Evolutionary conservation across 805 yeast species (phyloP).

Genomic region (Ogataea pilisensis): DNA sequence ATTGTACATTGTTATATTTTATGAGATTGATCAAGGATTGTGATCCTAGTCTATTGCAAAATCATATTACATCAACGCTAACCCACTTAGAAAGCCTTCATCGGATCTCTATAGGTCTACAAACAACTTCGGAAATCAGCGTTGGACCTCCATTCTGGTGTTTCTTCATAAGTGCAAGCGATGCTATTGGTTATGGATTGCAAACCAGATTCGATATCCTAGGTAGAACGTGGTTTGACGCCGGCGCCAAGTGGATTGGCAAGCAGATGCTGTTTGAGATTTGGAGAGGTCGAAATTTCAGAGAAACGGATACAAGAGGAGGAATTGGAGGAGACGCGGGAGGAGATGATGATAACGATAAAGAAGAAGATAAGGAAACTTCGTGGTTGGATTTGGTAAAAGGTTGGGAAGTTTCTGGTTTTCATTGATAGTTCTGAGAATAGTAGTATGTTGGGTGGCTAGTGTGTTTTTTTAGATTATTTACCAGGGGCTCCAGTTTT

Average conservation of each 20-base stretch:
- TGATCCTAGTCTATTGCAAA: constrained; percentile 33
- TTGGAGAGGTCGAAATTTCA: constrained; percentile 40
- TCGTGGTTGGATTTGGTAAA: constrained; percentile 53
- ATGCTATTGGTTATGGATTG: constrained; percentile 29
- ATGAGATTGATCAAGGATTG: constrained; percentile 42
- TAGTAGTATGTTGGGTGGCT: too few species aligned
- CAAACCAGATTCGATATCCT: constrained; percentile 33
- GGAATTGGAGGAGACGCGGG: background rate
- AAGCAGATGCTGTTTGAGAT: constrained; percentile 51
- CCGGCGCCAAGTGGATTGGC: constrained; percentile 48
- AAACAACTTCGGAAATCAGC: constrained; percentile 18
- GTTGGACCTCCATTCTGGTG: constrained; percentile 47
- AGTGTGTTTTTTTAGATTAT: too few species aligned
- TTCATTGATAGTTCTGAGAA: constrained; percentile 13
- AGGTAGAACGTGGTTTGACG: constrained; percentile 31
- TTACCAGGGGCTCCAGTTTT: too few species aligned
- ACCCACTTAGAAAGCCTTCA: constrained; percentile 32
- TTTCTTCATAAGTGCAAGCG: constrained; percentile 41
- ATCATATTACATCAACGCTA: constrained; percentile 33
- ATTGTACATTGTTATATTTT: constrained; percentile 40
- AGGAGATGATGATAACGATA: constrained; percentile 7
- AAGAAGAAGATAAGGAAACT: constrained; percentile 28
- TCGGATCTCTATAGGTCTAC: constrained; percentile 15
- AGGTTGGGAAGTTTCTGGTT: constrained; percentile 46
- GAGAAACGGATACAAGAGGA: background rate